Evolutionary conservation across 1,284 basidiomycete genomes (phyloP).

Genomic region (Filobasidium uniguttulatum): DNA sequence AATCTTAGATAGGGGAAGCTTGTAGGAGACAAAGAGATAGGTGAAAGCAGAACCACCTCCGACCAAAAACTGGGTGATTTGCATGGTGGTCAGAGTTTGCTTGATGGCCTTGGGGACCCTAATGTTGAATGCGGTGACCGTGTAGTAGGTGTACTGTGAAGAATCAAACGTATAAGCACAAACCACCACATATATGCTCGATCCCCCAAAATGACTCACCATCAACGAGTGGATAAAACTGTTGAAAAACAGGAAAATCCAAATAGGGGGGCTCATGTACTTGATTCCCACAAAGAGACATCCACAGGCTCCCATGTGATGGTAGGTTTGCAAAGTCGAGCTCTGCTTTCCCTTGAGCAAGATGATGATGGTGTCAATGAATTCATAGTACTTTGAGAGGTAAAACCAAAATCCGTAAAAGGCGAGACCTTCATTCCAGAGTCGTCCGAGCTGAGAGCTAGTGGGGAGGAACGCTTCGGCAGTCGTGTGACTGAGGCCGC

Average conservation of each 20-base stretch:
- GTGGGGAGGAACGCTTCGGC: background rate
- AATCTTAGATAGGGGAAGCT: constrained; percentile 7
- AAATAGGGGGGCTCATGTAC: constrained; percentile 16
- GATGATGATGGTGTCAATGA: constrained; percentile 15
- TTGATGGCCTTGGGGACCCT: constrained; percentile 14
- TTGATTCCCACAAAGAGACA: constrained; percentile 15
- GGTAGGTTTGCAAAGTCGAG: constrained; percentile 15
- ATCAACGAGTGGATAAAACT: constrained; percentile 13
- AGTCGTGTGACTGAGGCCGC: background rate
- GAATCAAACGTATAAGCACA: background rate
- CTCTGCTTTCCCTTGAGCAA: constrained; percentile 15
- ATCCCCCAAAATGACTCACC: constrained; percentile 2
- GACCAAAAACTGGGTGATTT: constrained; percentile 15
- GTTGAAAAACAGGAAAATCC: constrained; percentile 15
- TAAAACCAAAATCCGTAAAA: constrained; percentile 17
- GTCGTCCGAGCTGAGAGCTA: constrained; percentile 6
- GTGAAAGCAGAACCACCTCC: constrained; percentile 12
- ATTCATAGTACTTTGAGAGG: constrained; percentile 14
- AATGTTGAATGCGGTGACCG: constrained; percentile 15
- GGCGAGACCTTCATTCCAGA: constrained; percentile 15
- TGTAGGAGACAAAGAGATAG: constrained; percentile 14
- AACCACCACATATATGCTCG: background rate
- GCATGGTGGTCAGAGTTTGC: constrained; percentile 12
- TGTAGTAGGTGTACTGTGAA: constrained; percentile 15
- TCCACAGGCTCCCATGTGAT: constrained; percentile 14